Evolutionary conservation across 208 protist genomes (phyloP).

Genomic region (Novymonas esmeraldas): DNA sequence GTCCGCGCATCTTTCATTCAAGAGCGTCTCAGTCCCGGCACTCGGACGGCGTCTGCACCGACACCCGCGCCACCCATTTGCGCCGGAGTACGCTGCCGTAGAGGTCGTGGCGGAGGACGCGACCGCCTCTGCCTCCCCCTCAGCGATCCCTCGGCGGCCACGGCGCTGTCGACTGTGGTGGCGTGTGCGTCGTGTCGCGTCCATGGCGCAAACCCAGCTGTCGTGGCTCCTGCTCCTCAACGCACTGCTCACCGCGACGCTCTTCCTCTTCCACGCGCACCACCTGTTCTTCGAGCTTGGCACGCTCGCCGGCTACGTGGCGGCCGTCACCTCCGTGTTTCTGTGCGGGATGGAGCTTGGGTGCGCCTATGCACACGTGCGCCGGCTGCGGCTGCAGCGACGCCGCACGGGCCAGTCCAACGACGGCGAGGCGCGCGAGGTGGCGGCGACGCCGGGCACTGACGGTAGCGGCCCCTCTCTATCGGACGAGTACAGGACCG

Average conservation of each 20-base stretch:
- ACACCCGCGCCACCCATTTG: neutral
- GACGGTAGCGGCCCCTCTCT: too few species aligned
- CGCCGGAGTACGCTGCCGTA: neutral
- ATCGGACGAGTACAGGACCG: neutral
- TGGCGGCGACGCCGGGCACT: neutral
- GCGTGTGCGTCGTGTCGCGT: neutral
- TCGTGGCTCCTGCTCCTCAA: slow-evolving; percentile 25
- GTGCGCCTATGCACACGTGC: slow-evolving; percentile 19
- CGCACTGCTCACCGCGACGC: slow-evolving; percentile 10
- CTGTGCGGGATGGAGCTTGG: slow-evolving; percentile 31
- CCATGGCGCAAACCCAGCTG: slow-evolving; percentile 21
- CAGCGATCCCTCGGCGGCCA: neutral
- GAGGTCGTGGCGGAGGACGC: neutral
- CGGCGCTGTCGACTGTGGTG: slow-evolving; percentile 1
- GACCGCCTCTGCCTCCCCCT: neutral
- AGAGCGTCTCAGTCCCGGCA: neutral
- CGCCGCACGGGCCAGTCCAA: neutral
- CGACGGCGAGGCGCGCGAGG: slow-evolving; percentile 1
- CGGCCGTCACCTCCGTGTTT: slow-evolving; percentile 32
- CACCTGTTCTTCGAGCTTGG: slow-evolving; percentile 38
- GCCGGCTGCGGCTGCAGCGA: neutral
- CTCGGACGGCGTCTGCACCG: neutral
- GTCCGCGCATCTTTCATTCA: neutral
- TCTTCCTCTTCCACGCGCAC: slow-evolving; percentile 26
- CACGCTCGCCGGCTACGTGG: slow-evolving; percentile 32